Evolutionary conservation across 1,284 basidiomycete species (phyloP).

Genomic region (Ustilago vetiveriae): DNA sequence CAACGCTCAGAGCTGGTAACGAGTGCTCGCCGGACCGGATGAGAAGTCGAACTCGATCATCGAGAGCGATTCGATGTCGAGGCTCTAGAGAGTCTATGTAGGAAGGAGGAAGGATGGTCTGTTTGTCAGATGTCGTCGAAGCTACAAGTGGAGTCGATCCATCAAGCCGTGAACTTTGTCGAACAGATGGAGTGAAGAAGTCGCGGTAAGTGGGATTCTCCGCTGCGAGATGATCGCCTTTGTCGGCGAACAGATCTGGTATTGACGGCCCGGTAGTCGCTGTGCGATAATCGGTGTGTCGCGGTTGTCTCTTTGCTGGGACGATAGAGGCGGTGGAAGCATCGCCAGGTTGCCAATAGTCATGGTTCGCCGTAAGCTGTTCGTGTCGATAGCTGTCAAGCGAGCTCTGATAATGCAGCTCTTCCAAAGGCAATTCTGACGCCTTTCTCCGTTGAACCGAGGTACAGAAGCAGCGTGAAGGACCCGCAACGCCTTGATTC

Average conservation of each 20-base stretch:
- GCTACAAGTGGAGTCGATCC: not conserved
- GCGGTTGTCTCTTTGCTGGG: not conserved
- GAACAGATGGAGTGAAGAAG: constrained; percentile 37
- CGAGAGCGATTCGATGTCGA: not conserved
- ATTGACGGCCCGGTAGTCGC: constrained; percentile 3
- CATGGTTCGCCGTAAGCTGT: not conserved
- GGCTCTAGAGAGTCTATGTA: constrained; percentile 23
- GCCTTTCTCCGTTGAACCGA: constrained; percentile 16
- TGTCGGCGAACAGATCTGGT: not conserved
- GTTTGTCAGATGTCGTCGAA: not conserved
- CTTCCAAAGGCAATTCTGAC: constrained; percentile 30
- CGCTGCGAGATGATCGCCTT: not conserved
- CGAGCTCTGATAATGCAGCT: constrained; percentile 14
- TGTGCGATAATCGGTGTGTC: not conserved
- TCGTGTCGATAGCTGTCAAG: constrained; percentile 22
- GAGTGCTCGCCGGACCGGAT: constrained; percentile 31
- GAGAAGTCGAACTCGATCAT: constrained; percentile 8
- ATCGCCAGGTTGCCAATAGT: constrained; percentile 15
- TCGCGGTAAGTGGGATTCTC: constrained; percentile 1
- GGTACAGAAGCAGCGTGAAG: constrained; percentile 43
- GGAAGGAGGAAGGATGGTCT: not conserved
- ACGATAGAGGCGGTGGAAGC: constrained; percentile 1
- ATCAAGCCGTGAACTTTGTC: not conserved
- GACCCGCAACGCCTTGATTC: constrained; percentile 22
- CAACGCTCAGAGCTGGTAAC: constrained; percentile 17